Base-by-base conservation (phyloP, 139 green algal species). In the Coelastrella sp. region DNA sequence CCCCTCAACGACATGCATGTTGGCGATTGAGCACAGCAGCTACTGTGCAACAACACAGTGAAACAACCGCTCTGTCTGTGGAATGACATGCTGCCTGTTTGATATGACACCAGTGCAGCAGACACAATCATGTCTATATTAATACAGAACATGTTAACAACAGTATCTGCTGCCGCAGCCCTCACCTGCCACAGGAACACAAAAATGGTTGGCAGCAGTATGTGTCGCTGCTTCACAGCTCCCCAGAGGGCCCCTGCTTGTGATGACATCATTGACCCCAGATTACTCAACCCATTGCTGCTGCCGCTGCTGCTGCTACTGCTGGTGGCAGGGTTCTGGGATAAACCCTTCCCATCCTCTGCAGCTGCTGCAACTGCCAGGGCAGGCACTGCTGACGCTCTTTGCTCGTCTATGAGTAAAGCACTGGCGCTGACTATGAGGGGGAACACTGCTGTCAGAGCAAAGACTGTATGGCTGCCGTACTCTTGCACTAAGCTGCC, bases 401-500 rank as follows among this genome's bases (percentile, higher is more conserved):
- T 84, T 76, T 91, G 59, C 91, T 97, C 95, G 20, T 96, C 87
- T 19, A 97, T 95, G 9, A 97, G 93, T 78, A 97, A 73, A 7
- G 94, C 91, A 4, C 91, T 84, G 7, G 84, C 84, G 7, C 90
- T 94, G 3, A 96, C 93, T 17, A 95, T 90, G 20, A 97, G 94
- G 49, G 95, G 95, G 90, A 97, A 97, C 57, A 96, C 57, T 7
- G 95, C 92, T 15, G 94, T 95, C 0, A 94, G 20, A 20, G 84
- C 91, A 85, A 97, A 97, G 59, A 97, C 95, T 22, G 81, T 74
- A 35, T 82, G 86, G 22, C 88, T 66, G 74, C 93, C 93, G 25
- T 90, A 93, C 5, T 87, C 65, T 74, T 97, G 89, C 25, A 99
- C 96, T 6, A 99, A 92, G 0, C 91, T 96, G 22, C 98, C 98